Evolutionary conservation across 1,139 yeast species (phyloP), one percentile per base, ranked within the genome.

Genomic region (Candida sanyaensis): DNA sequence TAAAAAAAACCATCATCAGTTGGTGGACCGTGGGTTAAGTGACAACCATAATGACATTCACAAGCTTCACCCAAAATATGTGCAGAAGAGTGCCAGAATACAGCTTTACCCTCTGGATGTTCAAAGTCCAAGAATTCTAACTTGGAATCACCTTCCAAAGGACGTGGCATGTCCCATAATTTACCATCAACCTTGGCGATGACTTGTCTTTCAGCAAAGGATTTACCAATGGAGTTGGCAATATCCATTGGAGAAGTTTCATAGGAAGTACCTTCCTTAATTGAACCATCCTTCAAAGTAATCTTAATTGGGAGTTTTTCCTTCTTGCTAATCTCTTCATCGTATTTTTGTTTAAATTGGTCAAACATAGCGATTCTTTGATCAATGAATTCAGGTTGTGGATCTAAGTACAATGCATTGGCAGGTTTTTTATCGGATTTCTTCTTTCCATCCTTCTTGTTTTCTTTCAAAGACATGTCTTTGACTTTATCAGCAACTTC

Each of bases 51-150:
- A 69, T 90, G 95, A 68, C 97, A 88, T 74, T 95, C 99, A 75
- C 96, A 87, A 45, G 98, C 95, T 75, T 95, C 99, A 70, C 99
- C 99, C 59, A 95, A 78, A 52, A 95, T 93, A 72, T 95, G 99
- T 49, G 99, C 99, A 58, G 96, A 87, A 5, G 99, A 93, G 69
- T 95, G 99, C 99, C 99, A 95, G 73, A 95, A 95, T 42, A 93
- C 99, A 56, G 84, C 84, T 67, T 86, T 89, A 68, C 98, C 99
- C 65, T 92, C 98, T 23, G 89, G 90, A 55, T 71, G 74, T 24
- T 75, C 80, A 49, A 95, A 95, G 55, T 75, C 80, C 54, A 73
- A 71, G 60, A 91, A 87, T 66, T 90, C 95, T 56, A 95, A 75
- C 41, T 71, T 67, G 44, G 80, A 74, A 57, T 86, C 90, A 31